Evolutionary conservation across 148 eudicot species (phyloP), one percentile per base, ranked within the genome.

Genomic region (Rhododendron kiyosumense): DNA sequence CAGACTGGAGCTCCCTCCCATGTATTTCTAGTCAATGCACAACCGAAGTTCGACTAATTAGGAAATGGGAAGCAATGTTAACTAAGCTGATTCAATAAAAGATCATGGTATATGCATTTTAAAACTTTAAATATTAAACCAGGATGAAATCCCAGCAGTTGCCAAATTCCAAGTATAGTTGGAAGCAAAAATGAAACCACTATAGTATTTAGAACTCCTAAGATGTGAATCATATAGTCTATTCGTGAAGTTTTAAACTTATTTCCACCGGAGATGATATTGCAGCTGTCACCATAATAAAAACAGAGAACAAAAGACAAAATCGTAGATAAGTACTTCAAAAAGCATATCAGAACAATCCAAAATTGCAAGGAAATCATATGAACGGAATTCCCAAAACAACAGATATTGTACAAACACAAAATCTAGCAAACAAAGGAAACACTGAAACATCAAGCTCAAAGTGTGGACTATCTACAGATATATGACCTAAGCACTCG

Each of bases 401-500:
- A 36, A 22, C 51, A 24, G 73, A 38, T 75, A 54, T 12, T 79
- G 43, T 76, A 24, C 67, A 51, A 13, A 30, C 18, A 71, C 28
- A 73, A 41, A 71, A 82, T 7, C 15, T 43, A 67, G 11, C 43
- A 84, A 59, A 6, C 34, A 24, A 11, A n/a, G 65, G 41, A 78
- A 17, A 77, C n/a, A 57, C 73, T 57, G 22, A 28, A 34, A 78
- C n/a, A 78, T 77, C 41, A 81, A 78, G 26, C 73, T 78, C 82
- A 57, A 85, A 77, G 28, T 17, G 54, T 24, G 52, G 15, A 78
- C 45, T 77, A 57, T 84, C 41, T 54, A 84, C 77, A 76, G 30
- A 54, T 54, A 85, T 77, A 49, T 57, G 41, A 85, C 77, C 45
- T 41, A 78, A 57, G 74, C 71, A 36, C 81, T 49, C 32, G 13